phyloP scores from a whole-genome alignment of 495 filamentous ascomycete species.

The Neurospora sp. region DNA sequence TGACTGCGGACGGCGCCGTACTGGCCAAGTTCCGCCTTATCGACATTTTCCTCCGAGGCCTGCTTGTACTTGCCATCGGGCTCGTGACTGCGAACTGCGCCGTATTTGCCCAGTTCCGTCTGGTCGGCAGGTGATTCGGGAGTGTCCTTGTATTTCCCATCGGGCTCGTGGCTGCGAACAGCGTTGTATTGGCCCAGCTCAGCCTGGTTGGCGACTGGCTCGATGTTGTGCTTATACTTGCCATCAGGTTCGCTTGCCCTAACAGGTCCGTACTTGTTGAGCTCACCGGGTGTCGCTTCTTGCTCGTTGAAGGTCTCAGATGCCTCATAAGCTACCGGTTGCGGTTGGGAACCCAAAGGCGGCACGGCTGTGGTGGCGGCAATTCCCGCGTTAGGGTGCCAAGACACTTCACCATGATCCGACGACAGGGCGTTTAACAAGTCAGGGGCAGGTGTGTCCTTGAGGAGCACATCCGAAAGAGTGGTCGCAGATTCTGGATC shows the following conservation, averaged over 20 bases:
- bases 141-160: neutral
- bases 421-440: conserved; percentile 7
- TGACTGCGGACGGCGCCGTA: conserved; percentile 1
- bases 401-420: conserved; percentile 11
- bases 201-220: neutral
- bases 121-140: neutral
- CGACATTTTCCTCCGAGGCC: too few species aligned
- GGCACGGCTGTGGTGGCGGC: neutral
- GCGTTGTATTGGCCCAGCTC: conserved; percentile 8
- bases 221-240: conserved; percentile 5
- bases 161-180: conserved; percentile 1
- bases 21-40: conserved; percentile 2
- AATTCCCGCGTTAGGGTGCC: conserved; percentile 15
- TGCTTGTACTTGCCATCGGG: neutral
- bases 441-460: neutral
- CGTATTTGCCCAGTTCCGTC: conserved; percentile 4
- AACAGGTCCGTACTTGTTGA: conserved; percentile 6
- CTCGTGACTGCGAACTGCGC: neutral
- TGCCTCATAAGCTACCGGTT: neutral
- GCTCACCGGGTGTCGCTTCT: neutral
- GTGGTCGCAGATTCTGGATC: neutral
- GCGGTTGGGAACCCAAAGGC: neutral
- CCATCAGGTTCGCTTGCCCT: conserved; percentile 15
- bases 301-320: neutral
- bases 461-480: conserved; percentile 9